phyloP scores from a whole-genome alignment of 805 yeast species.

The Scheffersomyces coipomensis region DNA sequence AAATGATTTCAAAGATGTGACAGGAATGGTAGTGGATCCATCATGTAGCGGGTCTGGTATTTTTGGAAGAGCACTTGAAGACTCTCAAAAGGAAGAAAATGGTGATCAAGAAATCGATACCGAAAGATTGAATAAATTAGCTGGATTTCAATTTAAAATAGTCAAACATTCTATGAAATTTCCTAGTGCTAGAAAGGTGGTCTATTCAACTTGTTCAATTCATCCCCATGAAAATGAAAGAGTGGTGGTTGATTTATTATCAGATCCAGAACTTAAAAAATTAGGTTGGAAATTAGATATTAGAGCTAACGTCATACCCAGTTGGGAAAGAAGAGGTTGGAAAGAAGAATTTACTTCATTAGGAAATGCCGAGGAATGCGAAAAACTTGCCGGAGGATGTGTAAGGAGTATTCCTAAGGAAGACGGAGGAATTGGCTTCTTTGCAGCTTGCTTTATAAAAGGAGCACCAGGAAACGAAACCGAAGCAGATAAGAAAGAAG shows the following conservation, averaged over 20 bases:
- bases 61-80: slow-evolving; percentile 80
- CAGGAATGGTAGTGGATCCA: slow-evolving; percentile 90
- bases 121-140: slow-evolving; percentile 68
- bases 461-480: not conserved
- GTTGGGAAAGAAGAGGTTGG: slow-evolving; percentile 86
- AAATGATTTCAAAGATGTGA: slow-evolving; percentile 57
- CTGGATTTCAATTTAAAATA: slow-evolving; percentile 85
- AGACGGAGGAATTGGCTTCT: slow-evolving; percentile 99
- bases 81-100: slow-evolving; percentile 29
- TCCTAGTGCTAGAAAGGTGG: slow-evolving; percentile 74
- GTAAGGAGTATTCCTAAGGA: slow-evolving; percentile 79
- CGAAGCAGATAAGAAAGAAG: not conserved
- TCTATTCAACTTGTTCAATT: slow-evolving; percentile 93
- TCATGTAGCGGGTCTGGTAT: slow-evolving; percentile 98
- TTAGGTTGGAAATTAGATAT: slow-evolving; percentile 75
- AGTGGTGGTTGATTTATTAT: slow-evolving; percentile 77
- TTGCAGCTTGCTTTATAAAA: slow-evolving; percentile 85
- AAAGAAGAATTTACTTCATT: slow-evolving; percentile 58
- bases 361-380: slow-evolving; percentile 41
- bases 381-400: slow-evolving; percentile 73
- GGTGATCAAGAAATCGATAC: slow-evolving; percentile 50
- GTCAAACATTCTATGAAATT: slow-evolving; percentile 85
- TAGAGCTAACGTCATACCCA: slow-evolving; percentile 66
- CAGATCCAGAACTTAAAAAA: slow-evolving; percentile 59
- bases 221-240: slow-evolving; percentile 93